Conservation (phyloP, 495 filamentous ascomycete species). For the Xylaria castorea region DNA sequence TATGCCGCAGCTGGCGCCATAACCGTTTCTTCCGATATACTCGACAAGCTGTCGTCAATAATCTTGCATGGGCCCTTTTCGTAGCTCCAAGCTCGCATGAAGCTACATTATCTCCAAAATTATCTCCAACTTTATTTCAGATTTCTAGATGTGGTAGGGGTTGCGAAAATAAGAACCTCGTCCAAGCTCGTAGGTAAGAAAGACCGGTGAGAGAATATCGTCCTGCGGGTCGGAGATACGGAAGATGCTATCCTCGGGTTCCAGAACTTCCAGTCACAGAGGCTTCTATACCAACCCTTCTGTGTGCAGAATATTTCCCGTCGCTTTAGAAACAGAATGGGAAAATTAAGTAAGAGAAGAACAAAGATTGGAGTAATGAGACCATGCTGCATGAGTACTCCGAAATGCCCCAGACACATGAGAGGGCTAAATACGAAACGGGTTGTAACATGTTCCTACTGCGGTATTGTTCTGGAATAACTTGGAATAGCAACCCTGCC, state of each 20-base stretch:
- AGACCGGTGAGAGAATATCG: background rate
- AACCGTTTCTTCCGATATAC: background rate
- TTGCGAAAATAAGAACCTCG: background rate
- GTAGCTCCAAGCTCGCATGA: background rate
- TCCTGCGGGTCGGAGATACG: background rate
- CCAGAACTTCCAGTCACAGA: background rate
- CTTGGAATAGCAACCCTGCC: background rate
- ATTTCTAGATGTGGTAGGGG: background rate
- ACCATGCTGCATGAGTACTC: conserved; percentile 7
- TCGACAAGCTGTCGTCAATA: background rate
- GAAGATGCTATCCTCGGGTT: background rate
- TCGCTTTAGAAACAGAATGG: background rate
- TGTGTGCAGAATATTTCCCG: background rate
- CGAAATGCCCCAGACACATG: background rate
- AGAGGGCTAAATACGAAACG: conserved; percentile 15
- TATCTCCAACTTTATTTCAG: no score
- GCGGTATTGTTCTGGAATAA: conserved; percentile 16
- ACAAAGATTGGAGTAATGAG: background rate
- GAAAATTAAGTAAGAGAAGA: background rate
- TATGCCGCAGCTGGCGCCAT: background rate
- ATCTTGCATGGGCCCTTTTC: background rate
- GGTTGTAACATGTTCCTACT: background rate
- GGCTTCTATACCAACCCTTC: background rate
- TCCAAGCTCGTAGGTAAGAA: background rate
- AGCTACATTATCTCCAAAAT: background rate